These are phyloP conservation scores for Geosmithia flava DNA, from an alignment of 2,329 filamentous ascomycete species.

Conservation along the genomic window DNA sequence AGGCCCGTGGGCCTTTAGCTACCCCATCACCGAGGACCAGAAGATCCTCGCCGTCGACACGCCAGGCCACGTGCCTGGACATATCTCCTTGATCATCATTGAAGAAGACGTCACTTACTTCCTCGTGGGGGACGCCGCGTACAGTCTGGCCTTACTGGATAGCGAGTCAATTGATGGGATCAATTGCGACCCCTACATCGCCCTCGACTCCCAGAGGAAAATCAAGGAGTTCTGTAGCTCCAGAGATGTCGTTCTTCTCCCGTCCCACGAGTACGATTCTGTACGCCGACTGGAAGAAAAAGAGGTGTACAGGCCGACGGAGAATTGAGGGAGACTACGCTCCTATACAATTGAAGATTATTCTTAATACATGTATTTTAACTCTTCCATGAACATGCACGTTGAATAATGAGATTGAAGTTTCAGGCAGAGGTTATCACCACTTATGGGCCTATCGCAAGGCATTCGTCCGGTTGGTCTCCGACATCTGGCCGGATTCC, in stretches of 20 bases:
- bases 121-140: slow-evolving; percentile 17
- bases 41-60: slow-evolving; percentile 17
- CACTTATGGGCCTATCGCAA: too few species aligned
- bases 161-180: slow-evolving; percentile 17
- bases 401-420: too few species aligned
- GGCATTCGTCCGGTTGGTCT: too few species aligned
- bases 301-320: not conserved
- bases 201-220: slow-evolving; percentile 13
- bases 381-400: too few species aligned
- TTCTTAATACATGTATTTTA: too few species aligned
- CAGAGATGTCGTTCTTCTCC: slow-evolving; percentile 12
- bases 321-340: not conserved
- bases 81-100: slow-evolving; percentile 13
- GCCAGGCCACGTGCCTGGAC: slow-evolving; percentile 19
- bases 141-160: slow-evolving; percentile 14
- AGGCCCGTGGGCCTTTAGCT: slow-evolving; percentile 15
- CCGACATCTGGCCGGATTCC: too few species aligned
- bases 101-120: slow-evolving; percentile 15
- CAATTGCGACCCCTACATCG: slow-evolving; percentile 14
- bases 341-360: too few species aligned
- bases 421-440: too few species aligned
- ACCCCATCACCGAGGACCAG: slow-evolving; percentile 15
- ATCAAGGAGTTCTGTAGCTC: slow-evolving; percentile 17
- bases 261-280: slow-evolving; percentile 10
- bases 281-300: not conserved